These are phyloP conservation scores for Penicillium sp. DNA, from an alignment of 2,329 filamentous ascomycete species.

Conservation along the genomic window DNA sequence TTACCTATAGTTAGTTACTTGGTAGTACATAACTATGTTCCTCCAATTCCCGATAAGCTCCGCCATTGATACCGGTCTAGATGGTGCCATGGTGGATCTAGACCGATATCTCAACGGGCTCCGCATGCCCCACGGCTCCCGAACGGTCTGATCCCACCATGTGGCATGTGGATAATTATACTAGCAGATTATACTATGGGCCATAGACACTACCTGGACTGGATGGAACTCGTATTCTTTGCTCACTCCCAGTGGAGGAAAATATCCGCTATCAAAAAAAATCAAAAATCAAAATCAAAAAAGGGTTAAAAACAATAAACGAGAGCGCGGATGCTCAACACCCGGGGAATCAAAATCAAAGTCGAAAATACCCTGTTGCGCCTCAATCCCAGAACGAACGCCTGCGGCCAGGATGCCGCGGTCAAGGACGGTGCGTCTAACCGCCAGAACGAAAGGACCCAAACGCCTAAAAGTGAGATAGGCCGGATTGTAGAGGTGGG, in stretches of 20 bases:
- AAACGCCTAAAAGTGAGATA: constrained; percentile 23
- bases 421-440: neutral
- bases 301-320: constrained; percentile 9
- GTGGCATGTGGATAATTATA: constrained; percentile 2
- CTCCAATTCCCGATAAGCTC: neutral
- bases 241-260: neutral
- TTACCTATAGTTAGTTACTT: too few relatives aligned
- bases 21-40: too few relatives aligned
- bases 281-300: neutral
- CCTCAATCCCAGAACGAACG: constrained; percentile 24
- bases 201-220: too few relatives aligned
- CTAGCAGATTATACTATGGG: too few relatives aligned
- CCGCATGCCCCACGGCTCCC: constrained; percentile 1
- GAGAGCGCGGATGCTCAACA: constrained; percentile 18
- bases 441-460: constrained; percentile 16
- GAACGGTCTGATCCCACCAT: constrained; percentile 3
- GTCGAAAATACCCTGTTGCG: constrained; percentile 8
- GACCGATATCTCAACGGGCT: neutral
- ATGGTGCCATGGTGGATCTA: constrained; percentile 3
- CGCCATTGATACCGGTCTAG: neutral
- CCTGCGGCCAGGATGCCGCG: constrained; percentile 14
- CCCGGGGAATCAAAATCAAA: constrained; percentile 21
- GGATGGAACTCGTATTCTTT: constrained; percentile 2
- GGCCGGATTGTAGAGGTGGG: constrained; percentile 13
- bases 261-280: neutral